phyloP scores from a whole-genome alignment of 306 rosid species.

The Herpetospermum pedunculosum region DNA sequence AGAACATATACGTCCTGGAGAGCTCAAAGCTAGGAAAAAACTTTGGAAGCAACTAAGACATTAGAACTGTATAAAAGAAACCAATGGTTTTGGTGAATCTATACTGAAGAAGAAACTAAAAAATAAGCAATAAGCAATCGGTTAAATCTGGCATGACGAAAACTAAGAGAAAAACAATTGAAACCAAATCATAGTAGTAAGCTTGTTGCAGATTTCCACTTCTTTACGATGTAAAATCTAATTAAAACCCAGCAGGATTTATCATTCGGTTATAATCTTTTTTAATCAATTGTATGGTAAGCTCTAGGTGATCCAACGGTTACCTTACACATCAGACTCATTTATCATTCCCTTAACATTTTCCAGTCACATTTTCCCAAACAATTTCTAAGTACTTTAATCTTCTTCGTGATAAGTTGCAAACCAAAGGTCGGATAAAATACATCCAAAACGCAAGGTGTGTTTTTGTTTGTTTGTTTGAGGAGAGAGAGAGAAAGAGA shows the following conservation, averaged over 20 bases:
- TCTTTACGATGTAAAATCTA: neutral
- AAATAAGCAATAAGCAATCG: neutral
- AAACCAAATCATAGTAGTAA: neutral
- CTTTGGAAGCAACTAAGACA: neutral
- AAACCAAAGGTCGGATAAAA: neutral
- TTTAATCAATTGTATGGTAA: neutral
- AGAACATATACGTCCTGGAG: neutral
- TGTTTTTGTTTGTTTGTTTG: neutral
- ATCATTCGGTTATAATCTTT: neutral
- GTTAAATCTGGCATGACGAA: neutral
- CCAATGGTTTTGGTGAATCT: neutral
- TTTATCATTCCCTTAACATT: neutral
- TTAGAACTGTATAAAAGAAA: neutral
- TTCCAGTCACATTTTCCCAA: neutral
- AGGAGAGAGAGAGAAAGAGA: constrained; percentile 14
- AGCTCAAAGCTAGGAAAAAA: neutral
- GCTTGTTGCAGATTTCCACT: neutral
- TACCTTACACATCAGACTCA: neutral
- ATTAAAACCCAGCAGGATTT: neutral
- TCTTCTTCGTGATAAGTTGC: neutral
- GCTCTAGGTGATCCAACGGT: neutral
- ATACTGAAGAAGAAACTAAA: neutral
- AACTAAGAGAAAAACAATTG: neutral
- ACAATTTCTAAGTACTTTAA: neutral
- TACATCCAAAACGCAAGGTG: neutral